Base-by-base conservation (phyloP, 371 early-diverging fungal genomes). In the Funneliformis caledonium region DNA sequence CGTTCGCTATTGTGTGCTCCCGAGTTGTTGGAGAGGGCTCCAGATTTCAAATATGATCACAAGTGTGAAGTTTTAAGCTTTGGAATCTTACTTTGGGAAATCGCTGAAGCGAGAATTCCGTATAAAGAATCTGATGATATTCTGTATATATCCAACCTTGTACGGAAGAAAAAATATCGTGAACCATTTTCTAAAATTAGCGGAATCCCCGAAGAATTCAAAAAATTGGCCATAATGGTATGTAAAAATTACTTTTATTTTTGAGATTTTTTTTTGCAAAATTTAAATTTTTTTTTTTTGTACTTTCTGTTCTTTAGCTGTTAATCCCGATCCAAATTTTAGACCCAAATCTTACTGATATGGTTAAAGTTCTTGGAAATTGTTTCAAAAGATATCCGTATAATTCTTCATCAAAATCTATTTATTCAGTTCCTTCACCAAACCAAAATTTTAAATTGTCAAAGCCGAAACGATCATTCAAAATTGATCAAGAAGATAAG, bases 51-150 rank as follows among this genome's bases (percentile, higher is more conserved):
- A 16, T 19, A 52, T 52, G 65, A 65, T 65, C 16, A 14, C 12
- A 26, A 37, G 5, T 65, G 37, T 65, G 37, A 65, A 4, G 37
- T 65, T 14, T 37, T 12, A 33, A 79, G 79, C 59, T 79, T 79
- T 47, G 72, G 79, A 52, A 79, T 79, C 10, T 22, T 79, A 19
- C 45, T 79, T 42, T 79, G 79, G 79, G 79, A 79, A 70, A 70
- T 79, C 22, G 68, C 68, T 11, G 79, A 79, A 56, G 11, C 33
- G 31, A 79, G 12, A 79, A 52, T 68, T 22, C 79, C 79, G 9
- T 79, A 56, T 59, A 0, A 37, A 22, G 14, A 70, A 59, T 9
- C 11, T 56, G 6, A 16, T 3, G 79, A 79, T 70, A 79, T 79
- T 43, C 1, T 56, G 4, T 4, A 60, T 37, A 70, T 79, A 43